phyloP scores from a whole-genome alignment of 331 rosid genomes.

The Acacia concinna region DNA sequence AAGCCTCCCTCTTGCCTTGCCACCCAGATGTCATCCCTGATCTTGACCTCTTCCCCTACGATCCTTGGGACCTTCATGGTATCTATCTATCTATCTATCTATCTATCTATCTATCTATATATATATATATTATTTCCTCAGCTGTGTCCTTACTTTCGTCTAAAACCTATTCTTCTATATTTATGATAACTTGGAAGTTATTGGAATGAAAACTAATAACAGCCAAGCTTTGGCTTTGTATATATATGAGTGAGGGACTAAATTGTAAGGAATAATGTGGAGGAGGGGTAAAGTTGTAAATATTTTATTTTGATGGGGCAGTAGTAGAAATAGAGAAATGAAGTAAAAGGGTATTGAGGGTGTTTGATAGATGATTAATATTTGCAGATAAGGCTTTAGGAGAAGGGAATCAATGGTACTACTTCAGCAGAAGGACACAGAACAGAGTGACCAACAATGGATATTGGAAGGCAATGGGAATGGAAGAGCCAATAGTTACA shows the following conservation, averaged over 20 bases:
- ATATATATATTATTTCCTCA: background rate
- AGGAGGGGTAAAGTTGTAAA: background rate
- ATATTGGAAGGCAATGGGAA: conserved; percentile 75
- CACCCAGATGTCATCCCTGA: conserved; percentile 98
- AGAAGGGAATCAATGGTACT: conserved; percentile 91
- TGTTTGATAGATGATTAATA: background rate
- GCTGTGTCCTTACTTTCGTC: background rate
- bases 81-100: background rate
- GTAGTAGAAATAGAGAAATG: background rate
- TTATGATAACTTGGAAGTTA: background rate
- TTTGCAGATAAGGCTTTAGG: conserved; percentile 79
- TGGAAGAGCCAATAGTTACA: conserved; percentile 66
- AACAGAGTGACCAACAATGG: conserved; percentile 63
- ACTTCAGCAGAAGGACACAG: conserved; percentile 79
- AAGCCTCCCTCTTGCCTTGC: conserved; percentile 78
- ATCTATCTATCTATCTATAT: no score
- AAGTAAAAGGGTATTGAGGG: background rate
- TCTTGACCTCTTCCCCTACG: conserved; percentile 73
- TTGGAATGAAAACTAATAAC: background rate
- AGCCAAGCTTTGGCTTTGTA: background rate
- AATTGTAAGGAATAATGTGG: background rate
- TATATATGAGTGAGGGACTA: background rate
- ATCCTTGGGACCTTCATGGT: conserved; percentile 95
- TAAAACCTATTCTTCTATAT: background rate
- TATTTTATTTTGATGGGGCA: background rate